Evolutionary conservation across 1,284 basidiomycete genomes (phyloP).

Genomic region (Psilocybe mexicana): DNA sequence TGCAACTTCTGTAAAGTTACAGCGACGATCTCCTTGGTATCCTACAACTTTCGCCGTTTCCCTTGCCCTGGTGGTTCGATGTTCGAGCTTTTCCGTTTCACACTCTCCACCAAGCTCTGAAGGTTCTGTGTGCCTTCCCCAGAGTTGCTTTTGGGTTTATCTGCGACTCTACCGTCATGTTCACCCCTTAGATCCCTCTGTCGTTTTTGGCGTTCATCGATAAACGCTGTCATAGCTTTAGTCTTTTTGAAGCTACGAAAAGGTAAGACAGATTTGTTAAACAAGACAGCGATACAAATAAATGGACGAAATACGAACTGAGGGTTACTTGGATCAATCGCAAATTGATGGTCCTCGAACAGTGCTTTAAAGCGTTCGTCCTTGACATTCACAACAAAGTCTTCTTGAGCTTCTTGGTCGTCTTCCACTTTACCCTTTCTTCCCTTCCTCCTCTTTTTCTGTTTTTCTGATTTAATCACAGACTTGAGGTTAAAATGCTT

Average conservation of each 20-base stretch:
- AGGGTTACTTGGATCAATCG: slow-evolving; percentile 95
- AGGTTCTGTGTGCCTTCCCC: slow-evolving; percentile 46
- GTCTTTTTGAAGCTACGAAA: slow-evolving; percentile 82
- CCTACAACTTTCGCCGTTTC: slow-evolving; percentile 56
- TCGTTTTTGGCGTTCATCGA: slow-evolving; percentile 71
- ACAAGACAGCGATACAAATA: neutral
- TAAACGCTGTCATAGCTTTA: slow-evolving; percentile 80
- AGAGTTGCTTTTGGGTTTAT: slow-evolving; percentile 14
- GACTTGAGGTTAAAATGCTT: slow-evolving; percentile 93
- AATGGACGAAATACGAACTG: slow-evolving; percentile 56
- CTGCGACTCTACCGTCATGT: slow-evolving; percentile 13
- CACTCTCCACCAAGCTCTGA: slow-evolving; percentile 74
- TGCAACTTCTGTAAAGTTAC: neutral
- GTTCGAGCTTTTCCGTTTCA: slow-evolving; percentile 73
- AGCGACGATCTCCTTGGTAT: neutral
- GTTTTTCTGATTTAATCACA: slow-evolving; percentile 84
- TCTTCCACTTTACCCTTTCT: slow-evolving; percentile 49
- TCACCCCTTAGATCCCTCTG: slow-evolving; percentile 43
- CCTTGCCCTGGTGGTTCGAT: slow-evolving; percentile 37
- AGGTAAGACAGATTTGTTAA: slow-evolving; percentile 11
- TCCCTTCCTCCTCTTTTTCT: slow-evolving; percentile 50
- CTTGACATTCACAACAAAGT: slow-evolving; percentile 84
- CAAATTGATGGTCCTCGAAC: slow-evolving; percentile 90
- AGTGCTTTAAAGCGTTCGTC: slow-evolving; percentile 89
- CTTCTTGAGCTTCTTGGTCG: slow-evolving; percentile 66